Conservation (phyloP, 257 asterid species). For the Lycium barbarum region DNA sequence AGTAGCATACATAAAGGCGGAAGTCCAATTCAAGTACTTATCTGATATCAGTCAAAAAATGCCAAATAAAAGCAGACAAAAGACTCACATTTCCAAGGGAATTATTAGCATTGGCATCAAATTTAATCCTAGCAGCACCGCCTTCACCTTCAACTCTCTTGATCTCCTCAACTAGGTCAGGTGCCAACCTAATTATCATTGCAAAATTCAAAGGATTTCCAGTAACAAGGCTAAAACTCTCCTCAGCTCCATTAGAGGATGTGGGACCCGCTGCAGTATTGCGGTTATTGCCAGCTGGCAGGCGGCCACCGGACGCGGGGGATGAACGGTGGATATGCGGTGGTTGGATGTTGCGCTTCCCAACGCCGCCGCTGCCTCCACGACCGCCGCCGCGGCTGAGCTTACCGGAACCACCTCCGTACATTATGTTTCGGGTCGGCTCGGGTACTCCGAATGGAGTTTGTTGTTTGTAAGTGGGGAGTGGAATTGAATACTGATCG, state of each 20-base stretch:
- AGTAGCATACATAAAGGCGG: background rate
- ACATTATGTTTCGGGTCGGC: slow-evolving; percentile 50
- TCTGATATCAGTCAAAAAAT: background rate
- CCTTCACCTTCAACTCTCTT: slow-evolving; percentile 91
- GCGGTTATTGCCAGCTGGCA: slow-evolving; percentile 66
- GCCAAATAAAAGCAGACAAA: background rate
- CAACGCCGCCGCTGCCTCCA: slow-evolving; percentile 56
- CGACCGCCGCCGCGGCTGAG: slow-evolving; percentile 85
- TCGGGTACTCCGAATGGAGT: background rate
- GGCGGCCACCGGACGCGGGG: slow-evolving; percentile 55
- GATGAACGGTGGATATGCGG: slow-evolving; percentile 67
- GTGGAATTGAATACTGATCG: background rate
- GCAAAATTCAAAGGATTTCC: slow-evolving; percentile 84
- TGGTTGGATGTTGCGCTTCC: slow-evolving; percentile 59
- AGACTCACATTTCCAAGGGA: slow-evolving; percentile 80
- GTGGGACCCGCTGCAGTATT: slow-evolving; percentile 45
- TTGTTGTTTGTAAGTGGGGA: background rate
- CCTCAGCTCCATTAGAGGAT: slow-evolving; percentile 57
- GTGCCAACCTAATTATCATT: slow-evolving; percentile 82
- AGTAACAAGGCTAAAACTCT: slow-evolving; percentile 76
- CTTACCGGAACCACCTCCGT: slow-evolving; percentile 71
- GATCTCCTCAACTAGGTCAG: slow-evolving; percentile 99
- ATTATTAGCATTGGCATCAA: slow-evolving; percentile 79
- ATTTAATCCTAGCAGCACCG: slow-evolving; percentile 72
- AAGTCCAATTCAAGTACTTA: slow-evolving; percentile 15